Evolutionary conservation across 495 filamentous ascomycete species (phyloP).

Genomic region (Aspergillus avenaceus): DNA sequence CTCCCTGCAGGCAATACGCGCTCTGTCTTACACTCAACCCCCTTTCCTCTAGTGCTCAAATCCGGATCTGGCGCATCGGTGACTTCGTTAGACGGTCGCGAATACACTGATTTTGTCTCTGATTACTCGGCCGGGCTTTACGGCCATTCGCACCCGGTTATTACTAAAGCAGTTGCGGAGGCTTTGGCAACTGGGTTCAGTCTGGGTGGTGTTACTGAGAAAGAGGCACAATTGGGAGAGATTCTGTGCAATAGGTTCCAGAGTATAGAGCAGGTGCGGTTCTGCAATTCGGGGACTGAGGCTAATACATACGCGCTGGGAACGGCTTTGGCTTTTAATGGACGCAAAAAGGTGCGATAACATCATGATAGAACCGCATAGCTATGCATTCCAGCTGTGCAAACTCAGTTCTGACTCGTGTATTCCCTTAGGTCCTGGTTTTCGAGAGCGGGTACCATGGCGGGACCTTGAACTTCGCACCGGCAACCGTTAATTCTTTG

Average conservation of each 20-base stretch:
- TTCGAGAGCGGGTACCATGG: constrained; percentile 55
- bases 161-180: constrained; percentile 19
- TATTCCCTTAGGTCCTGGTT: constrained; percentile 39
- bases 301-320: constrained; percentile 47
- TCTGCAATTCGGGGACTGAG: constrained; percentile 52
- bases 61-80: too few species aligned
- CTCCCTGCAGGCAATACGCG: constrained; percentile 66
- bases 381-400: too few species aligned
- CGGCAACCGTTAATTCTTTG: constrained; percentile 14
- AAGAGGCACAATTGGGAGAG: constrained; percentile 13
- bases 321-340: too few species aligned
- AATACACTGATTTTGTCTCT: constrained; percentile 40
- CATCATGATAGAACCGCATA: too few species aligned
- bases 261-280: constrained; percentile 39
- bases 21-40: constrained; percentile 50
- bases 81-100: constrained; percentile 40
- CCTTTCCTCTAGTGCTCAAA: too few species aligned
- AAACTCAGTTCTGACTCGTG: too few species aligned
- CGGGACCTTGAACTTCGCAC: constrained; percentile 15
- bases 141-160: constrained; percentile 40
- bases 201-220: neutral
- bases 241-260: constrained; percentile 14
- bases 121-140: constrained; percentile 44
- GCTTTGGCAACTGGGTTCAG: constrained; percentile 5
- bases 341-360: too few species aligned